Evolutionary conservation across 805 yeast genomes (phyloP).

Genomic region (Wickerhamiella cacticola): DNA sequence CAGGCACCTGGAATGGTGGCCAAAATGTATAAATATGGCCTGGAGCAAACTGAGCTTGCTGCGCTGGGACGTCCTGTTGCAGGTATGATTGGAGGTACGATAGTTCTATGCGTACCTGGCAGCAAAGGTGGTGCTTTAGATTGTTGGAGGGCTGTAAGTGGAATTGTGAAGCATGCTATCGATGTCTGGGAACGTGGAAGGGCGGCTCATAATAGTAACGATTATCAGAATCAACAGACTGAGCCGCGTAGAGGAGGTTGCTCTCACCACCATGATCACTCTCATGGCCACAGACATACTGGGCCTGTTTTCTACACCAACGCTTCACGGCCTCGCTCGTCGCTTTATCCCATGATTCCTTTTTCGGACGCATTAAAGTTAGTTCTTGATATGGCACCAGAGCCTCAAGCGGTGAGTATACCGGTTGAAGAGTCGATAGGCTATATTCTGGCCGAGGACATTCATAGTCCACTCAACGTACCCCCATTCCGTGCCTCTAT

Average conservation of each 20-base stretch:
- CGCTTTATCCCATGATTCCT: slow-evolving; percentile 40
- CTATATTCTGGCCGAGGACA: slow-evolving; percentile 34
- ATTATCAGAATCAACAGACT: background rate
- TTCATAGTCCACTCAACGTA: slow-evolving; percentile 32
- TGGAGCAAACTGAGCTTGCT: slow-evolving; percentile 38
- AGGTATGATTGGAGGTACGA: slow-evolving; percentile 30
- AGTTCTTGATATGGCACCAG: slow-evolving; percentile 30
- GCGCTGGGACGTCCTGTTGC: slow-evolving; percentile 41
- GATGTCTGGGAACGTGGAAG: slow-evolving; percentile 10
- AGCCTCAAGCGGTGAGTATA: slow-evolving; percentile 21
- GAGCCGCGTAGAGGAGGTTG: background rate
- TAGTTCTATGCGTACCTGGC: slow-evolving; percentile 41
- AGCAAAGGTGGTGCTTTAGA: slow-evolving; percentile 40
- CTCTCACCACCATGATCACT: slow-evolving; percentile 15
- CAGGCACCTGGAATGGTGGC: slow-evolving; percentile 42
- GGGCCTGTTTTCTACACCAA: slow-evolving; percentile 34
- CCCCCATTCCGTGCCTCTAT: slow-evolving; percentile 44
- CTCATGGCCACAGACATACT: slow-evolving; percentile 17
- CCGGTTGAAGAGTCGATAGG: slow-evolving; percentile 31
- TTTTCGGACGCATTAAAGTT: slow-evolving; percentile 32
- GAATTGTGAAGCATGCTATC: slow-evolving; percentile 36
- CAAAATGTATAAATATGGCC: slow-evolving; percentile 35
- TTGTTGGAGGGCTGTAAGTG: slow-evolving; percentile 32
- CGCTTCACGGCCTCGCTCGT: slow-evolving; percentile 36
- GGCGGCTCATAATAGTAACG: background rate